Evolutionary conservation across 345 rosid species (phyloP).

Genomic region (Boechera retrofracta): DNA sequence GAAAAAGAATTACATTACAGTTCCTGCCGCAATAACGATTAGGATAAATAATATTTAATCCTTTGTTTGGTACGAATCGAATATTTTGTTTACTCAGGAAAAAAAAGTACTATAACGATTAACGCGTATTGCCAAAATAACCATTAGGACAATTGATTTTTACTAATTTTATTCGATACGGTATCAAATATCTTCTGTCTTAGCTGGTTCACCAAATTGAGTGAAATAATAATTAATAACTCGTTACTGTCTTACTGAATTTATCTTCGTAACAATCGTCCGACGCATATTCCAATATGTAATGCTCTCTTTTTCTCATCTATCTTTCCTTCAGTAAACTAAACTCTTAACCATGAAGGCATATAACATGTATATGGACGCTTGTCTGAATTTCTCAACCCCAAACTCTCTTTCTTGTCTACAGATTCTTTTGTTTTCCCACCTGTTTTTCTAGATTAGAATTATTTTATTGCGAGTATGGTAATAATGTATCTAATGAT

Average conservation of each 20-base stretch:
- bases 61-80: neutral
- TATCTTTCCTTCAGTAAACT: conserved; percentile 13
- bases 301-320: neutral
- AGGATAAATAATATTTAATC: neutral
- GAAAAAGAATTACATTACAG: neutral
- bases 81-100: neutral
- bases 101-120: too few species aligned
- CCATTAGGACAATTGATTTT: neutral
- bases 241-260: conserved; percentile 14
- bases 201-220: conserved; percentile 14
- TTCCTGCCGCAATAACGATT: conserved; percentile 8
- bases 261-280: conserved; percentile 43
- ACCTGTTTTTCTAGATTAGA: neutral
- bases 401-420: conserved; percentile 23
- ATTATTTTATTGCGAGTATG: neutral
- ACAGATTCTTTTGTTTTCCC: conserved; percentile 22
- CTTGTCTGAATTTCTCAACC: conserved; percentile 19
- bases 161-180: neutral
- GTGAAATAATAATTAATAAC: conserved; percentile 20
- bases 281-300: conserved; percentile 12
- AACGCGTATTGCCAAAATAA: neutral
- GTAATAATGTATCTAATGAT: neutral
- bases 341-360: conserved; percentile 14
- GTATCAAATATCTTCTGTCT: conserved; percentile 2
- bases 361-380: conserved; percentile 1